These are phyloP conservation scores for Coprinopsis strossmayeri DNA, from an alignment of 768 basidiomycete species.

Conservation along the genomic window DNA sequence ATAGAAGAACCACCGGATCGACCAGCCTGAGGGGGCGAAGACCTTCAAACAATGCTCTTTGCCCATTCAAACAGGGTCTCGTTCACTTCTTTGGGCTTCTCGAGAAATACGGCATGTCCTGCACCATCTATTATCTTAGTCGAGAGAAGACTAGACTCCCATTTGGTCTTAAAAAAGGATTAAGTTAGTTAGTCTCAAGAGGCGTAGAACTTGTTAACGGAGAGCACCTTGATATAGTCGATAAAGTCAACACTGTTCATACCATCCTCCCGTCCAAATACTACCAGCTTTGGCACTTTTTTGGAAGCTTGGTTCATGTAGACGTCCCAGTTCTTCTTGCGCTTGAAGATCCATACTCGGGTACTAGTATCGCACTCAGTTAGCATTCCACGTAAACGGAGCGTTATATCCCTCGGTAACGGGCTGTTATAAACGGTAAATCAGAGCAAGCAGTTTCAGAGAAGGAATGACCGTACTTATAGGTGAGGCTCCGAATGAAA, in stretches of 20 bases:
- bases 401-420: slow-evolving; percentile 2
- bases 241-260: slow-evolving; percentile 8
- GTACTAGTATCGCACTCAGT: slow-evolving; percentile 5
- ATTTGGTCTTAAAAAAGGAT: not conserved
- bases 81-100: slow-evolving; percentile 7
- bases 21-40: not conserved
- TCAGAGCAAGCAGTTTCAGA: not conserved
- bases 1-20: not conserved
- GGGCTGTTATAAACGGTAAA: slow-evolving; percentile 1
- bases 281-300: slow-evolving; percentile 4
- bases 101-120: slow-evolving; percentile 2
- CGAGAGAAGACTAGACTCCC: slow-evolving; percentile 1
- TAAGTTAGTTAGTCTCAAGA: not conserved
- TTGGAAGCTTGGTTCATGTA: slow-evolving; percentile 7
- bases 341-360: slow-evolving; percentile 8
- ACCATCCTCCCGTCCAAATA: slow-evolving; percentile 6
- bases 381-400: slow-evolving; percentile 6
- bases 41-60: not conserved
- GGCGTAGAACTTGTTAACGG: not conserved
- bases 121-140: slow-evolving; percentile 5
- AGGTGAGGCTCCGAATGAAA: slow-evolving; percentile 1
- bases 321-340: slow-evolving; percentile 6
- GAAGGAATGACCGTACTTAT: not conserved
- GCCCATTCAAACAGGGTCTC: slow-evolving; percentile 4
- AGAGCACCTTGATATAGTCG: slow-evolving; percentile 5